Base-by-base conservation (phyloP, 495 filamentous ascomycete species). In the Annulohypoxylon stygium region DNA sequence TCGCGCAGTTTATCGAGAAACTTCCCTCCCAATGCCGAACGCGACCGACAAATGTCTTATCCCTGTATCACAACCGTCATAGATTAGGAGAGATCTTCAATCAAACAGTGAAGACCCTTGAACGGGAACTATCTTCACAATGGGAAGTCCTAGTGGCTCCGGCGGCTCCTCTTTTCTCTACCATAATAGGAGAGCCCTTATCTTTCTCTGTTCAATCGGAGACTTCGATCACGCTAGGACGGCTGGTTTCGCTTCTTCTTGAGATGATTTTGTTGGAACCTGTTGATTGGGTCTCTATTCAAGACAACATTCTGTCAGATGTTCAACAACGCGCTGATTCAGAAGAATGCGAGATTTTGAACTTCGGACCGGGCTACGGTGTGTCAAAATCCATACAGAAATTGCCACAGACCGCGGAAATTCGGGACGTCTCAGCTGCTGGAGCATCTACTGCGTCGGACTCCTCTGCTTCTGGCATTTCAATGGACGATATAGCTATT, bases 231-330 rank as follows among this genome's bases (percentile, higher is more conserved):
- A 37, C 33, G 33, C 11, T 57, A 1, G 53, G 53, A 7, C 33
- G 37, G 7, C 16, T 57, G 9, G 53, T 37, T 3, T 57, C 53
- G n/a, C 14, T 16, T 16, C 53, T 57, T 3, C n/a, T 57, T 16
- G 53, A 57, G 3, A 57, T 57, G 53, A 57, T 57, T 5, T 57
- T 57, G n/a, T 8, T 57, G 2, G 53, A 57, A 20, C 53, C 53
- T 7, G 53, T 57, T 5, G 30, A 57, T 20, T 57, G 53, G 53
- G 30, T 39, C n/a, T 34, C 30, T 57, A 33, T 57, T 5, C 53
- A 57, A 57, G 33, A 57, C 6, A 14, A 6, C 3, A 5, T 57
- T 26, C n/a, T 57, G 5, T 57, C 53, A 12, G 53, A 57, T 0
- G 11, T 37, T 36, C n/a, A 37, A n/a, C 30, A 57, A 16, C 30